These are phyloP conservation scores for Dacryopinax primogenitus DNA, from an alignment of 768 basidiomycete genomes.

Conservation along the genomic window DNA sequence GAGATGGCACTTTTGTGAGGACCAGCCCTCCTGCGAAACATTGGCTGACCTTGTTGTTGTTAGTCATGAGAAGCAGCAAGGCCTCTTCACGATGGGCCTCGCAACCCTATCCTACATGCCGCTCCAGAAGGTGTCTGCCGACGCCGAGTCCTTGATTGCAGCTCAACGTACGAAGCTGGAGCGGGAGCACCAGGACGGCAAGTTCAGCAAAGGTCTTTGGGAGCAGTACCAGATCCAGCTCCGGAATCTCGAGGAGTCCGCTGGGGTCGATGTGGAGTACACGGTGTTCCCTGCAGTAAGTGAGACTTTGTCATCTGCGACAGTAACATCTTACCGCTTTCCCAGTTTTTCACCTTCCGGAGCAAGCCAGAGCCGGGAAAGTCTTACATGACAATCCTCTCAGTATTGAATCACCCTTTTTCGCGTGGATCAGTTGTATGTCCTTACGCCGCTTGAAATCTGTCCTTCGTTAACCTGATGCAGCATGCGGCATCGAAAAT, in stretches of 20 bases:
- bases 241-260: constrained; percentile 23
- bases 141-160: neutral
- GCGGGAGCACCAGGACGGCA: neutral
- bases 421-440: constrained; percentile 40
- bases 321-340: neutral
- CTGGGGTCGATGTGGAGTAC: neutral
- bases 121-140: constrained; percentile 12
- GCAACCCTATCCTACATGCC: constrained; percentile 26
- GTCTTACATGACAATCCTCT: constrained; percentile 33
- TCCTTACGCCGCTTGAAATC: neutral
- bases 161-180: neutral
- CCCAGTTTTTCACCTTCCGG: neutral
- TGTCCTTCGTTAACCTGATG: neutral
- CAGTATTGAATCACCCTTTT: constrained; percentile 33
- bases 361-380: constrained; percentile 32
- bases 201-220: constrained; percentile 24
- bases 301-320: constrained; percentile 17
- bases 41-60: constrained; percentile 11
- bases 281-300: neutral
- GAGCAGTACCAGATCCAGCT: constrained; percentile 35
- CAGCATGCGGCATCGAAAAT: constrained; percentile 24
- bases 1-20: constrained; percentile 29
- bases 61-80: constrained; percentile 11
- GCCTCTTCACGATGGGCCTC: constrained; percentile 18
- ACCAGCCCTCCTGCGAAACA: constrained; percentile 12